phyloP scores from a whole-genome alignment of 2,329 filamentous ascomycete genomes.

The Hypoxylon sp. region DNA sequence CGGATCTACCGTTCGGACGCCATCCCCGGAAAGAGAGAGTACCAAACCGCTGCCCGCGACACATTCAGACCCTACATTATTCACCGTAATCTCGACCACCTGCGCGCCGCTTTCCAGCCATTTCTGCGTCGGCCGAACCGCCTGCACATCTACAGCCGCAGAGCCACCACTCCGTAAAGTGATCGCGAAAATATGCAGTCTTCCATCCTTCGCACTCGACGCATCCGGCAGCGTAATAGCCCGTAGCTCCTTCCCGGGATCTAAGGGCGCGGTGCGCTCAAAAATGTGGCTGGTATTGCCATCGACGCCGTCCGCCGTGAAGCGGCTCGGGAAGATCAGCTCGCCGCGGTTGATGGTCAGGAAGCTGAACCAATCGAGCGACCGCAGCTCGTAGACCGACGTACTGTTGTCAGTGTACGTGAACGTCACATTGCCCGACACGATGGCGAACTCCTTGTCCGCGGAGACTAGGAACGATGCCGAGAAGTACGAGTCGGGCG shows the following conservation, averaged over 20 bases:
- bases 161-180: conserved; percentile 50
- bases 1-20: conserved; percentile 58
- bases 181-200: conserved; percentile 58
- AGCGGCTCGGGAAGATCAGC: conserved; percentile 58
- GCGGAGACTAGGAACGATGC: conserved; percentile 58
- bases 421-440: conserved; percentile 57
- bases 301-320: conserved; percentile 49
- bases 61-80: conserved; percentile 49
- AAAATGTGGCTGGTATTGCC: conserved; percentile 58
- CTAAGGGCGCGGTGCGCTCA: conserved; percentile 56
- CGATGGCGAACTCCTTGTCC: conserved; percentile 55
- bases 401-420: conserved; percentile 57
- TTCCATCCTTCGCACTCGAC: conserved; percentile 52
- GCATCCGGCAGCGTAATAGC: conserved; percentile 57
- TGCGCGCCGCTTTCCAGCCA: conserved; percentile 54
- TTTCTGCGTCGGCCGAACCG: conserved; percentile 58
- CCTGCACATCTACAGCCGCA: conserved; percentile 51
- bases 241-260: conserved; percentile 53
- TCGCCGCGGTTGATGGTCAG: conserved; percentile 60
- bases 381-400: conserved; percentile 57
- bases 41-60: conserved; percentile 49
- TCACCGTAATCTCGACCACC: conserved; percentile 54
- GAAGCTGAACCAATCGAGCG: conserved; percentile 58
- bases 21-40: conserved; percentile 49
- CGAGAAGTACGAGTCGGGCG: conserved; percentile 54